phyloP scores from a whole-genome alignment of 345 rosid genomes.

The Excoecaria cochinchinensis region DNA sequence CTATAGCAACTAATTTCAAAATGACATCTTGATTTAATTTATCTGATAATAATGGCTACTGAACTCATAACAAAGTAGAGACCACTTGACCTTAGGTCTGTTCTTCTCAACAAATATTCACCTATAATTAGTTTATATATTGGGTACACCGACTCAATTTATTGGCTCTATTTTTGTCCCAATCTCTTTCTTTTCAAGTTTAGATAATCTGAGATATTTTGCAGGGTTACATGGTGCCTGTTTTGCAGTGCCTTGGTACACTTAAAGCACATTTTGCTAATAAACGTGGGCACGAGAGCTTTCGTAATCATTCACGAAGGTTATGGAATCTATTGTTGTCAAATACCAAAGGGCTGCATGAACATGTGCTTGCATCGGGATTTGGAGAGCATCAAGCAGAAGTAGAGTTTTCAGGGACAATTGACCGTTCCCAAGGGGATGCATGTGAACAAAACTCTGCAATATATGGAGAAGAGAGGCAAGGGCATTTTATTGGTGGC shows the following conservation, averaged over 20 bases:
- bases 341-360: constrained; percentile 6
- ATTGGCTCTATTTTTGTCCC: background rate
- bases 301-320: constrained; percentile 40
- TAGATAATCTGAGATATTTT: constrained; percentile 30
- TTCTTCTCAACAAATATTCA: background rate
- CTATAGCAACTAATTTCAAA: background rate
- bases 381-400: background rate
- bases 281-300: constrained; percentile 36
- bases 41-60: constrained; percentile 2
- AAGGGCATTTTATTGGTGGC: background rate
- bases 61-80: constrained; percentile 7
- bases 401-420: constrained; percentile 7
- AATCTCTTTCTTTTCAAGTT: constrained; percentile 1
- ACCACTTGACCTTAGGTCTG: constrained; percentile 4
- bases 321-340: constrained; percentile 46
- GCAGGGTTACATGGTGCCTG: constrained; percentile 74
- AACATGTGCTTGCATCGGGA: constrained; percentile 6
- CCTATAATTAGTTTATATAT: background rate
- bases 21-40: constrained; percentile 1
- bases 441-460: background rate
- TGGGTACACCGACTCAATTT: background rate
- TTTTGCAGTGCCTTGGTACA: constrained; percentile 64
- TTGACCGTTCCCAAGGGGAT: background rate
- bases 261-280: constrained; percentile 51
- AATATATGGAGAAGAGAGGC: background rate